Conservation (phyloP, 2,329 filamentous ascomycete genomes). For the Fusarium mexicanum region DNA sequence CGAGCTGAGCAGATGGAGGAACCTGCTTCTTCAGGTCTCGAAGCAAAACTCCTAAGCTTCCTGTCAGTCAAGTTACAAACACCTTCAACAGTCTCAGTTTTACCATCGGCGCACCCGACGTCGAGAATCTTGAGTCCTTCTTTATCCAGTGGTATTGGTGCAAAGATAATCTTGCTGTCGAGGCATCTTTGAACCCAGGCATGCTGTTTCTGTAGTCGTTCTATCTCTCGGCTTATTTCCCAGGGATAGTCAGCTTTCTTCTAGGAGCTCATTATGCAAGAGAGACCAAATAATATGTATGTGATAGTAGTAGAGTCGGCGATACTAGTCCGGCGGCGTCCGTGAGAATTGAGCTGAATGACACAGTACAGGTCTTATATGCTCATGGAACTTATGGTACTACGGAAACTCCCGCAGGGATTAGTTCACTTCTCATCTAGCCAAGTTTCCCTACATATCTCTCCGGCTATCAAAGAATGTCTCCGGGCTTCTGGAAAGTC, state of each 20-base stretch:
- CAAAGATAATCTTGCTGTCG: slow-evolving; percentile 6
- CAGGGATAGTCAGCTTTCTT: slow-evolving; percentile 2
- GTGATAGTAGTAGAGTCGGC: too few relatives aligned
- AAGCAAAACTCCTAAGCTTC: not conserved
- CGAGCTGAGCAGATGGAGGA: slow-evolving; percentile 12
- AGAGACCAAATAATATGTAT: not conserved
- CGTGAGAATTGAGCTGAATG: too few relatives aligned
- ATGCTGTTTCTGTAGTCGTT: slow-evolving; percentile 23
- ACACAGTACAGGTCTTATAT: not conserved
- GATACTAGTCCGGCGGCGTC: not conserved
- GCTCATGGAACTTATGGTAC: too few relatives aligned
- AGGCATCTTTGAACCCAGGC: slow-evolving; percentile 22
- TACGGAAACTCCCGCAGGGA: fast-evolving
- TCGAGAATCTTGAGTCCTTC: slow-evolving; percentile 4
- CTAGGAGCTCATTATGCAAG: not conserved
- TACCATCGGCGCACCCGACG: slow-evolving; percentile 24
- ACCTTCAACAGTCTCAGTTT: fast-evolving
- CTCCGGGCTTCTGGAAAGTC: not conserved
- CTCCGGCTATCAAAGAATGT: not conserved
- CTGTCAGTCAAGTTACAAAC: fast-evolving
- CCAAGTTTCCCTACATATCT: not conserved
- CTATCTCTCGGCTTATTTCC: not conserved
- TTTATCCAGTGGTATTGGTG: not conserved
- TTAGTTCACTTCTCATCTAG: fast-evolving
- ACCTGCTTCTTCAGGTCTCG: slow-evolving; percentile 17